These are phyloP conservation scores for Sphaerulina populicola DNA, from an alignment of 2,329 filamentous ascomycete genomes.

Conservation along the genomic window DNA sequence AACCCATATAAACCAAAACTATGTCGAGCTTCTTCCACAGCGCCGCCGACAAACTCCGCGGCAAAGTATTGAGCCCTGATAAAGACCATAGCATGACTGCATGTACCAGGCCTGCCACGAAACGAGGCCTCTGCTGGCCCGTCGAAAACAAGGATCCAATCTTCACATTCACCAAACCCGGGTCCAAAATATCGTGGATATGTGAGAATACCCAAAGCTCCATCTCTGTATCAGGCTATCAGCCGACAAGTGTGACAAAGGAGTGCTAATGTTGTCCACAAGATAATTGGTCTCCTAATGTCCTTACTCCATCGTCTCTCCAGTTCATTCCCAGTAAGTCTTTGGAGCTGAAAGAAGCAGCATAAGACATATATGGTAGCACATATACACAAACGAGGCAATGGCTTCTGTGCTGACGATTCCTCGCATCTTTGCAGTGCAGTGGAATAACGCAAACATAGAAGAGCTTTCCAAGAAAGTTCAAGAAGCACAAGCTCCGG, in stretches of 20 bases:
- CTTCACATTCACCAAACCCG: slow-evolving; percentile 28
- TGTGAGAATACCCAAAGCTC: slow-evolving; percentile 9
- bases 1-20: not conserved
- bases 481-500: slow-evolving; percentile 4
- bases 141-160: slow-evolving; percentile 27
- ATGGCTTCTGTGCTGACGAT: too few relatives aligned
- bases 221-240: too few relatives aligned
- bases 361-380: too few relatives aligned
- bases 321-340: slow-evolving; percentile 23
- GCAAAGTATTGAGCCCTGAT: not conserved
- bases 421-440: slow-evolving; percentile 13
- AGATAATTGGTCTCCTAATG: slow-evolving; percentile 28
- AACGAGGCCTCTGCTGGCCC: slow-evolving; percentile 32
- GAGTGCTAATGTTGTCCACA: not conserved
- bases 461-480: slow-evolving; percentile 23
- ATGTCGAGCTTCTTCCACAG: slow-evolving; percentile 10
- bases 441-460: slow-evolving; percentile 29
- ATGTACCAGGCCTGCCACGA: slow-evolving; percentile 3
- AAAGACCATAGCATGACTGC: not conserved
- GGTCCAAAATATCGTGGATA: slow-evolving; percentile 30
- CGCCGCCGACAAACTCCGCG: slow-evolving; percentile 7
- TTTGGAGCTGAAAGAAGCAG: too few relatives aligned
- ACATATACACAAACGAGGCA: too few relatives aligned
- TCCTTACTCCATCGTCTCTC: slow-evolving; percentile 21
- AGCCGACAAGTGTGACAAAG: too few relatives aligned